Percentiles rank a stretch among this genome's conserved stretches.
Evolutionary conservation across 2,329 filamentous ascomycete species (phyloP).

Genomic region (Rosellinia necatrix): DNA sequence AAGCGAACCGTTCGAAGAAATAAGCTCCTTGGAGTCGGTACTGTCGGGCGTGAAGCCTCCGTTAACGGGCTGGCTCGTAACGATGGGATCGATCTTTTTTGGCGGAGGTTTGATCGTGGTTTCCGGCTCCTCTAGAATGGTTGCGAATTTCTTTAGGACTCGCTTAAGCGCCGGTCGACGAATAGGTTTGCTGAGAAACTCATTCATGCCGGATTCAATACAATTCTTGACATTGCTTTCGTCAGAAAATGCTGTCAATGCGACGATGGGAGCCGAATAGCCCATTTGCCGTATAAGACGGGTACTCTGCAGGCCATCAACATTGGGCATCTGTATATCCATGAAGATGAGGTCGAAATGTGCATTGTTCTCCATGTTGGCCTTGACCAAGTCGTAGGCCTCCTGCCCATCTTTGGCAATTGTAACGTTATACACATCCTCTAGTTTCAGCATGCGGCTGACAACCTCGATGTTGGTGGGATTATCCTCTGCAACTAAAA

Average conservation of each 20-base stretch:
- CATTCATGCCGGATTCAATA: constrained; percentile 89
- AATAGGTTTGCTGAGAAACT: constrained; percentile 80
- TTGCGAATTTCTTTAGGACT: constrained; percentile 81
- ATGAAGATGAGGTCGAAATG: constrained; percentile 91
- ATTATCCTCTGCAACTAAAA: constrained; percentile 80
- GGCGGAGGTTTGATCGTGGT: constrained; percentile 41
- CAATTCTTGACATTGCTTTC: constrained; percentile 87
- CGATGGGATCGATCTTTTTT: constrained; percentile 24
- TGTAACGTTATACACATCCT: constrained; percentile 84
- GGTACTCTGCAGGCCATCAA: constrained; percentile 87
- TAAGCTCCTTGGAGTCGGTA: constrained; percentile 13
- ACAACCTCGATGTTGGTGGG: constrained; percentile 63
- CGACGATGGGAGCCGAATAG: constrained; percentile 86
- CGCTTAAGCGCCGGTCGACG: constrained; percentile 83
- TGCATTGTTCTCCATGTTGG: constrained; percentile 73
- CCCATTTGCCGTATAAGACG: constrained; percentile 83
- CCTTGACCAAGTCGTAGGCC: constrained; percentile 83
- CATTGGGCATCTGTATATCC: constrained; percentile 94
- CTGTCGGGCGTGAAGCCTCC: constrained; percentile 6
- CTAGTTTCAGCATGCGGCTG: constrained; percentile 71
- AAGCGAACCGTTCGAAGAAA: constrained; percentile 21
- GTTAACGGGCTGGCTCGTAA: constrained; percentile 23
- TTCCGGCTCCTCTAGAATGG: constrained; percentile 74
- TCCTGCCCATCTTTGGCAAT: constrained; percentile 87
- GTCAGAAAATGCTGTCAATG: constrained; percentile 86